phyloP scores from a whole-genome alignment of 2,329 filamentous ascomycete species.

The Penicillium sp. region DNA sequence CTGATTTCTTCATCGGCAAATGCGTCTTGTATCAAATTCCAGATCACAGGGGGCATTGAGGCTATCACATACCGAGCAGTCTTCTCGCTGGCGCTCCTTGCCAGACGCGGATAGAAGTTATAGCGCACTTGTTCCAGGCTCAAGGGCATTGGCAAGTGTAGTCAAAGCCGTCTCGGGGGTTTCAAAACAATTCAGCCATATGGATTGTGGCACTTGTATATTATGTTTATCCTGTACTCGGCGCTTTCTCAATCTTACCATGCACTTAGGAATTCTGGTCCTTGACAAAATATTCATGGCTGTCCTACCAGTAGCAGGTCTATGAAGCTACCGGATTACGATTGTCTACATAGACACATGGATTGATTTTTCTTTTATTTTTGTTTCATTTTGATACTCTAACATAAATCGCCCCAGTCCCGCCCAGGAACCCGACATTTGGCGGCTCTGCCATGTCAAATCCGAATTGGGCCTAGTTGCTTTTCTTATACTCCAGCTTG shows the following conservation, averaged over 20 bases:
- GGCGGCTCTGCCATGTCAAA: neutral
- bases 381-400: neutral
- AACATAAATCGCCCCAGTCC: no score
- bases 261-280: neutral
- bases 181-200: neutral
- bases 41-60: neutral
- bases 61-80: neutral
- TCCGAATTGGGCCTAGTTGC: neutral
- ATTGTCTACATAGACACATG: neutral
- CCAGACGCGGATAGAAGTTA: neutral
- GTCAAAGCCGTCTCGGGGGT: no score
- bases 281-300: neutral
- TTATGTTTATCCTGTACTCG: neutral
- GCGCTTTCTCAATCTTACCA: neutral
- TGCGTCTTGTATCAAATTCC: neutral
- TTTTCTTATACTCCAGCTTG: neutral
- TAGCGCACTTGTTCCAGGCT: no score
- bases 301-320: no score
- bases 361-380: neutral
- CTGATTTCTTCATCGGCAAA: neutral
- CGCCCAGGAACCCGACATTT: neutral
- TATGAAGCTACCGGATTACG: no score
- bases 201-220: conserved; percentile 2
- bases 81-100: neutral
- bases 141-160: no score